A percentile compares a stretch with the other conserved stretches of the same genome.
These are phyloP conservation scores for Cetradonia linearis DNA, from an alignment of 495 filamentous ascomycete species.

Conservation along the genomic window DNA sequence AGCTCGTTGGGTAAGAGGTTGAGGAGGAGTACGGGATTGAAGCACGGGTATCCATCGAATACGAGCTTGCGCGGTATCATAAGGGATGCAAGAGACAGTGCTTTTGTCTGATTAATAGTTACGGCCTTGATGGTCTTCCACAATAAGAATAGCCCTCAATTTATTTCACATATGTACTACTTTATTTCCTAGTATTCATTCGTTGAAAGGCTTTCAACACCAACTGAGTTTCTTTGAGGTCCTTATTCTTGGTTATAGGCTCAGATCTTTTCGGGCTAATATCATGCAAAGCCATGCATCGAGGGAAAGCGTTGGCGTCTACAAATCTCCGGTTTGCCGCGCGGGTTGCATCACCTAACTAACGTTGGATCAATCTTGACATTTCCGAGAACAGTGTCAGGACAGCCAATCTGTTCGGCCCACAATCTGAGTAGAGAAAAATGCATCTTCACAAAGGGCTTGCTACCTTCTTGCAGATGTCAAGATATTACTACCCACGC, in stretches of 20 bases:
- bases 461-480: background rate
- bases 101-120: slow-evolving; percentile 1
- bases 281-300: background rate
- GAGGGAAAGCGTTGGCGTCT: background rate
- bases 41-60: slow-evolving; percentile 88
- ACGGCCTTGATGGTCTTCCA: background rate
- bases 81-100: slow-evolving; percentile 2
- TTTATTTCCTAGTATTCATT: background rate
- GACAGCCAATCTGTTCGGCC: background rate
- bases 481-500: background rate
- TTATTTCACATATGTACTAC: background rate
- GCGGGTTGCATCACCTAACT: background rate
- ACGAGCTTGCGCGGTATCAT: slow-evolving; percentile 30
- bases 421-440: background rate
- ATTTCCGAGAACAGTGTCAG: background rate
- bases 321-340: background rate
- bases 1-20: slow-evolving; percentile 52
- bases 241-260: background rate
- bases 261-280: background rate
- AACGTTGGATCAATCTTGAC: background rate
- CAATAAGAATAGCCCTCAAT: background rate
- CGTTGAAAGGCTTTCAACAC: background rate
- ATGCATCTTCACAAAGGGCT: too few species aligned
- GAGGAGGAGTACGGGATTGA: slow-evolving; percentile 31
- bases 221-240: background rate